Percentiles rank a stretch among this genome's conserved stretches.
Evolutionary conservation across 176 grass and related monocot species (phyloP).

Genomic region (Rhynchospora tenuis): DNA sequence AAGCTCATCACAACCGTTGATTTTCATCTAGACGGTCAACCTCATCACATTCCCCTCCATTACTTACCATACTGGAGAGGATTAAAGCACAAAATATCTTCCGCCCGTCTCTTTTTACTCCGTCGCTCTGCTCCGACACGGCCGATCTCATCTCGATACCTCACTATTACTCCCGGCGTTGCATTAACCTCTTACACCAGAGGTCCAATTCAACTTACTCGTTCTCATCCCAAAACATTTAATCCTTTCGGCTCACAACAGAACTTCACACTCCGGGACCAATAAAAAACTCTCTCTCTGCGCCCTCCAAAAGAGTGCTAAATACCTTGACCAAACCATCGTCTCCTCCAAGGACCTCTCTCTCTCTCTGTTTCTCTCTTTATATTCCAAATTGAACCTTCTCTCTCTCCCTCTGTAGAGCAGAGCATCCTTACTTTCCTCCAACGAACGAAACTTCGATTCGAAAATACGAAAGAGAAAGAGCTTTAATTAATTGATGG

Average conservation of each 20-base stretch:
- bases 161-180: background rate
- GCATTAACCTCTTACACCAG: background rate
- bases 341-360: background rate
- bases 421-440: background rate
- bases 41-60: background rate
- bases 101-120: slow-evolving; percentile 11
- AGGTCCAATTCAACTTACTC: too few species aligned
- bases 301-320: background rate
- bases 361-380: background rate
- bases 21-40: background rate
- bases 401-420: background rate
- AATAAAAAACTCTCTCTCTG: background rate
- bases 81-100: background rate
- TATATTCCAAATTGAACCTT: background rate
- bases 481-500: slow-evolving; percentile 5
- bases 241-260: background rate
- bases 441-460: background rate
- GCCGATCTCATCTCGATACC: background rate
- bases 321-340: slow-evolving; percentile 7
- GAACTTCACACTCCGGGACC: background rate
- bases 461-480: background rate
- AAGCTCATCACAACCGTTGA: background rate
- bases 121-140: background rate
- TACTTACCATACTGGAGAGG: background rate
- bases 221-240: background rate